Percentiles rank a stretch among this genome's conserved stretches.
Conservation (phyloP, 2,329 filamentous ascomycete genomes). For the Didymella keratinophila region DNA sequence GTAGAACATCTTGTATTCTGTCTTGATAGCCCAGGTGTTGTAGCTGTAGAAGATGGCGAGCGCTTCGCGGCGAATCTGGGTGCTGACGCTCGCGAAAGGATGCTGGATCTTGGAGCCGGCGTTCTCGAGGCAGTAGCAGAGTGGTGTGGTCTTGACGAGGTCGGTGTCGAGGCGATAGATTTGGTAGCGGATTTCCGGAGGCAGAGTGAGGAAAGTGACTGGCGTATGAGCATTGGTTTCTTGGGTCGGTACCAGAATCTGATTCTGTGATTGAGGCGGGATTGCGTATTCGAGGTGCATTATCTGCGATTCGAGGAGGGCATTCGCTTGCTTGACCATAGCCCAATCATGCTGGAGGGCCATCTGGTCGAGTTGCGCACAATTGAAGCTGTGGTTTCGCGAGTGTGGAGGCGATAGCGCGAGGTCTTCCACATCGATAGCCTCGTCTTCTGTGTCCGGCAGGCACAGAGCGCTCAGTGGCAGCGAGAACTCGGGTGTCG, state of each 20-base stretch:
- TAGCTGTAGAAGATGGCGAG: conserved; percentile 53
- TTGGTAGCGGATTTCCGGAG: conserved; percentile 48
- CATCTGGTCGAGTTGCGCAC: conserved; percentile 23
- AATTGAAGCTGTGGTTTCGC: conserved; percentile 34
- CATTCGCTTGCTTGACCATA: conserved; percentile 24
- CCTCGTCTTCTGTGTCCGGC: conserved; percentile 40
- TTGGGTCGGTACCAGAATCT: background rate
- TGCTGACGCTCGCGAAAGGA: conserved; percentile 47
- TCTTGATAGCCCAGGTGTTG: conserved; percentile 52
- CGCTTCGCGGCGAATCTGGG: conserved; percentile 47
- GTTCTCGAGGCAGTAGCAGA: conserved; percentile 53
- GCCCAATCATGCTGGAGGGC: conserved; percentile 34
- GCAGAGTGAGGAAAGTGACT: conserved; percentile 46
- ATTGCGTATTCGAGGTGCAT: conserved; percentile 20
- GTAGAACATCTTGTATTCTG: conserved; percentile 52
- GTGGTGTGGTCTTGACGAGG: conserved; percentile 46
- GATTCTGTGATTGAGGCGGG: conserved; percentile 9
- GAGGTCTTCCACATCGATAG: conserved; percentile 37
- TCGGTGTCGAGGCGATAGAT: conserved; percentile 50
- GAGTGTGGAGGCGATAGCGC: conserved; percentile 38
- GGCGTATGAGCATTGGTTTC: conserved; percentile 14
- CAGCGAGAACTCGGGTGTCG: conserved; percentile 32
- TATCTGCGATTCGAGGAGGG: conserved; percentile 23
- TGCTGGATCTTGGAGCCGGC: conserved; percentile 49
- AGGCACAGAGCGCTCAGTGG: conserved; percentile 27